Percentiles rank a stretch among this genome's conserved stretches.
Conservation (phyloP, 768 basidiomycete species). For the Suillus alpinus region DNA sequence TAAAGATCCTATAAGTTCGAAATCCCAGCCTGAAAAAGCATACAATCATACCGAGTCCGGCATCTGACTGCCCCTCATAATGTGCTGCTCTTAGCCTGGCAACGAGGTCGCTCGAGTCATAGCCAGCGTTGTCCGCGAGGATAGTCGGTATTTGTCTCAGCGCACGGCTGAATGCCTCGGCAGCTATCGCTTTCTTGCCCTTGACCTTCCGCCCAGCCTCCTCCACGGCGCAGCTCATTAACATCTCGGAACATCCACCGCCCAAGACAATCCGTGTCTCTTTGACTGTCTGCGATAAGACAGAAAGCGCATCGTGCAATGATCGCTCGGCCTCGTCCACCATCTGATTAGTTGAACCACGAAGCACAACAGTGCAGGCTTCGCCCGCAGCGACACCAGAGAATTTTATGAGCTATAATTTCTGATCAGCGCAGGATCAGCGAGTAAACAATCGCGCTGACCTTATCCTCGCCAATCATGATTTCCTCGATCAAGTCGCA, state of each 20-base stretch:
- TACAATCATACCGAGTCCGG: conserved; percentile 73
- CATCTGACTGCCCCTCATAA: conserved; percentile 82
- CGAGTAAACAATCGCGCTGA: conserved; percentile 27
- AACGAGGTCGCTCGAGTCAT: conserved; percentile 95
- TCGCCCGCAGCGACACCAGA: conserved; percentile 97
- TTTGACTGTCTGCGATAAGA: conserved; percentile 95
- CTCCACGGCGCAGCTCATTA: conserved; percentile 94
- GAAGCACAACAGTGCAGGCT: conserved; percentile 96
- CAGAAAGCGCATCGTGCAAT: conserved; percentile 94
- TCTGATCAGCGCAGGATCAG: conserved; percentile 2
- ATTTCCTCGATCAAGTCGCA: conserved; percentile 98
- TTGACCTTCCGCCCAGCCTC: conserved; percentile 79
- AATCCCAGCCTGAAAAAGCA: not conserved
- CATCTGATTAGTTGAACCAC: conserved; percentile 98
- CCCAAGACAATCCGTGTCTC: conserved; percentile 94
- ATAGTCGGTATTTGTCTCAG: conserved; percentile 95
- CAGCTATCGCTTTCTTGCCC: conserved; percentile 95
- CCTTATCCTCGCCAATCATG: conserved; percentile 99
- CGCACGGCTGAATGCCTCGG: conserved; percentile 87
- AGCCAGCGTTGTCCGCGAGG: conserved; percentile 96
- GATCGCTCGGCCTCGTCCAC: conserved; percentile 98
- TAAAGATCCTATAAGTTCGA: conserved; percentile 26
- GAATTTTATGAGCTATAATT: conserved; percentile 92
- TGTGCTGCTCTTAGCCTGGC: conserved; percentile 88
- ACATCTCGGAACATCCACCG: conserved; percentile 97